Base-by-base conservation (phyloP, 1,284 basidiomycete species). In the Thecaphora frezii region DNA sequence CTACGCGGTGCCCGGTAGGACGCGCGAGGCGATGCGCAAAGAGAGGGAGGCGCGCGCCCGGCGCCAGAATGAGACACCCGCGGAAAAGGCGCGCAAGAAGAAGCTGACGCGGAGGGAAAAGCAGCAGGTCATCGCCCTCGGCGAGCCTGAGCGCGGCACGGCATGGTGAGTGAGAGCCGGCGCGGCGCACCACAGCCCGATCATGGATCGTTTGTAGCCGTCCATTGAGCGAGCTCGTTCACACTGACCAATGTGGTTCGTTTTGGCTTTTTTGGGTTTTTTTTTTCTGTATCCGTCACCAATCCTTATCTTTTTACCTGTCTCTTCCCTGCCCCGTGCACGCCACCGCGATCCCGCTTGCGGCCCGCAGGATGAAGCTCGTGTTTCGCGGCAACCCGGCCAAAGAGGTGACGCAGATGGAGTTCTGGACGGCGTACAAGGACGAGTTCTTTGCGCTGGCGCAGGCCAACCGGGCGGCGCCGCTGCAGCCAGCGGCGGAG, bases 381-480 rank as follows among this genome's bases (percentile, higher is more conserved):
- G 87, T 91, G 83, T 93, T 91, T 70, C 82, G 87, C 12, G 81
- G 85, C 21, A 86, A 86, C 54, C 77, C 85, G 1, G 85, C 87
- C 2, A 85, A 86, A 9, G 89, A 91, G 71, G 81, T 93, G 44
- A 91, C 90, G 0, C 91, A 93, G 79, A 89, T 92, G 50, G 89
- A 90, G 61, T 89, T 93, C 64, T 93, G 90, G 90, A 89, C 85
- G 54, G 82, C 90, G 14, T 93, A 93, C 81, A 88, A 88, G 70
- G 87, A 89, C 56, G 76, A 80, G 48, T 81, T 81, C 42, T 64
- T 69, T n/a, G 51, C 58, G 8, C 51, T 51, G 28, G 53, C 67
- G 23, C 39, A 53, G 13, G 26, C 44, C 16, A 51, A 54, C 39
- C 41, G 83, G 81, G 70, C 80, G 82, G 13, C 84, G 84, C 82